phyloP scores from a whole-genome alignment of 345 rosid genomes.

The Crucihimalaya himalaica region DNA sequence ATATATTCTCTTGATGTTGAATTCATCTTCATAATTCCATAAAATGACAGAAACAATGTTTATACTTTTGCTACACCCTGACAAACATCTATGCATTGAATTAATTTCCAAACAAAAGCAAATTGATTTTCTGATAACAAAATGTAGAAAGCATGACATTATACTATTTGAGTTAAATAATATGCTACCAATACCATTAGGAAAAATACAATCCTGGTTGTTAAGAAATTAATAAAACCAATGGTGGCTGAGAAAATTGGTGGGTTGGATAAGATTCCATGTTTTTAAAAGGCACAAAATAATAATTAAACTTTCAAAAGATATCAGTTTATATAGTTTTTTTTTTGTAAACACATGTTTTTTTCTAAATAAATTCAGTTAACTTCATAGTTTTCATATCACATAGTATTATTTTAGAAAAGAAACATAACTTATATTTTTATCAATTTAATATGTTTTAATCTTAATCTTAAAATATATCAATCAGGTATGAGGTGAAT shows the following conservation, averaged over 20 bases:
- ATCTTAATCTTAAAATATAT: neutral
- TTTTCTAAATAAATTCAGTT: too few species aligned
- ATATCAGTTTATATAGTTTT: too few species aligned
- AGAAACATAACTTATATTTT: too few species aligned
- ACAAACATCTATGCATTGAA: neutral
- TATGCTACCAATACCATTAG: neutral
- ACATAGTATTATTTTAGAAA: neutral
- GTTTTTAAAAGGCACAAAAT: neutral
- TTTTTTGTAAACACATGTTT: neutral
- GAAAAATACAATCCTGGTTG: constrained; percentile 22
- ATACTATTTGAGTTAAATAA: neutral
- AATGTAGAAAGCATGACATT: neutral
- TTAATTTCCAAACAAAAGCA: neutral
- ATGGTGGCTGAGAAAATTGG: constrained; percentile 17
- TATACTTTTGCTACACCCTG: neutral
- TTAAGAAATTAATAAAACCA: constrained; percentile 28
- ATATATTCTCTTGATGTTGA: neutral
- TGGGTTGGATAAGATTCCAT: constrained; percentile 21
- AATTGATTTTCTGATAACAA: neutral
- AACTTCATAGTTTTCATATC: neutral
- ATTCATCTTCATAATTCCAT: neutral
- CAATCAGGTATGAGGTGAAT: neutral
- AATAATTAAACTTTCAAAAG: neutral
- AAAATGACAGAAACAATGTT: neutral
- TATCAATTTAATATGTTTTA: neutral